A percentile compares a stretch with the other conserved stretches of the same genome.
Conservation (phyloP, 805 yeast genomes). For the Ogataea philodendri region DNA sequence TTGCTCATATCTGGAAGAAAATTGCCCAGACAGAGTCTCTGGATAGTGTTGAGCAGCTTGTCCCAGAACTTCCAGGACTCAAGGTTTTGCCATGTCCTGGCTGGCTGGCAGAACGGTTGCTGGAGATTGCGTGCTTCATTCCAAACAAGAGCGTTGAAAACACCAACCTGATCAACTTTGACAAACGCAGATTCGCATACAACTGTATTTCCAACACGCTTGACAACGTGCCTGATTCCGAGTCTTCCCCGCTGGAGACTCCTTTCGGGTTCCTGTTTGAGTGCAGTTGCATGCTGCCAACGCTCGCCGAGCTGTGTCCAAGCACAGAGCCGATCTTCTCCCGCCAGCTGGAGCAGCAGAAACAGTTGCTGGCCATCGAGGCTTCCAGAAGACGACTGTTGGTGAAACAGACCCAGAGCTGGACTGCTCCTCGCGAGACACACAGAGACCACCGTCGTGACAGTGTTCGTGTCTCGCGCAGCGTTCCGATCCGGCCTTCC, state of each 20-base stretch:
- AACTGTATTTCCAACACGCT: conserved; percentile 56
- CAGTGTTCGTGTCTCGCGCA: conserved; percentile 8
- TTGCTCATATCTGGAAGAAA: conserved; percentile 64
- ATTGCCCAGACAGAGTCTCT: conserved; percentile 40
- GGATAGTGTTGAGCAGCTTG: conserved; percentile 22
- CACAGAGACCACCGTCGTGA: conserved; percentile 5
- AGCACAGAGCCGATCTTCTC: conserved; percentile 43
- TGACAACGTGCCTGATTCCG: conserved; percentile 39
- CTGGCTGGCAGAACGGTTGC: conserved; percentile 79
- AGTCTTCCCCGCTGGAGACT: conserved; percentile 32
- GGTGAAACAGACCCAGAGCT: conserved; percentile 2
- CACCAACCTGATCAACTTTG: conserved; percentile 73
- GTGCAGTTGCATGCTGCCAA: conserved; percentile 37
- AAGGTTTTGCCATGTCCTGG: conserved; percentile 83
- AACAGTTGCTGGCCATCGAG: conserved; percentile 53
- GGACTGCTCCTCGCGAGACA: conserved; percentile 5
- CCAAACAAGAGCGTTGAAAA: conserved; percentile 74
- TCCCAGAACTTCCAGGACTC: conserved; percentile 31
- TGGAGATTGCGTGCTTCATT: conserved; percentile 72
- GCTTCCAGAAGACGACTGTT: conserved; percentile 22
- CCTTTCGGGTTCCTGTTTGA: conserved; percentile 54
- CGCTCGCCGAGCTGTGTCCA: conserved; percentile 43
- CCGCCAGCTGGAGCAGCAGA: conserved; percentile 46
- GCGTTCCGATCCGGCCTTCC: conserved; percentile 8
- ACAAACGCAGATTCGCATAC: conserved; percentile 70